phyloP scores from a whole-genome alignment of 164 flowering plant genomes.

The Cinnamomum chago region DNA sequence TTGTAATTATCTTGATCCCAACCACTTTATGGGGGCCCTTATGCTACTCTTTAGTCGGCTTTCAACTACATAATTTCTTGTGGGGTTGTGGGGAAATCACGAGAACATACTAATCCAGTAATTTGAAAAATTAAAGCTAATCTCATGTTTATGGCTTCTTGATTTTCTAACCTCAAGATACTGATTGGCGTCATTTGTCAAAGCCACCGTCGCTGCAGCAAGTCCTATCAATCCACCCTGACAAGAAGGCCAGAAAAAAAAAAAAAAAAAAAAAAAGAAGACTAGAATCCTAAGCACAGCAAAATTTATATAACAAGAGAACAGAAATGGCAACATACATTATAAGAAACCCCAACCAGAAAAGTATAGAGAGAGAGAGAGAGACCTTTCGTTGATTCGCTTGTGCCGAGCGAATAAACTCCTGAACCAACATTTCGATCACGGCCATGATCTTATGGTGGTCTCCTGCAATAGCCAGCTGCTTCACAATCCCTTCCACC shows the following conservation, averaged over 20 bases:
- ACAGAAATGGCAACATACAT: background rate
- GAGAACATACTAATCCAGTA: too few species aligned
- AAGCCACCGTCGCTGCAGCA: conserved; percentile 93
- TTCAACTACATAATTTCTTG: background rate
- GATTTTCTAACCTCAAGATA: conserved; percentile 68
- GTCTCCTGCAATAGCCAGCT: conserved; percentile 57
- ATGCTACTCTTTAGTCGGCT: background rate
- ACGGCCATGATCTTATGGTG: conserved; percentile 82
- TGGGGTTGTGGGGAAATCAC: too few species aligned
- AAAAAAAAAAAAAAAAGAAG: background rate
- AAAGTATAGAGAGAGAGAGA: background rate
- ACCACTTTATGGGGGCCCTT: background rate
- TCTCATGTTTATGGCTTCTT: background rate
- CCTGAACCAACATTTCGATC: conserved; percentile 67
- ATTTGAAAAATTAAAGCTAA: too few species aligned
- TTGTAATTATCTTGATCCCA: background rate
- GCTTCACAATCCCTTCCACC: conserved; percentile 96
- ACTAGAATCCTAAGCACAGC: background rate
- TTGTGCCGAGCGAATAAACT: conserved; percentile 73
- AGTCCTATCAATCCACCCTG: conserved; percentile 96
- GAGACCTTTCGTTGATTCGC: conserved; percentile 92
- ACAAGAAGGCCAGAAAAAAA: background rate
- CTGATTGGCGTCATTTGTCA: conserved; percentile 80
- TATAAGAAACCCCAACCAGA: background rate
- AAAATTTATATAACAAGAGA: background rate